These are phyloP conservation scores for Microbotryum scabiosae DNA, from an alignment of 1,284 basidiomycete species.

Conservation along the genomic window DNA sequence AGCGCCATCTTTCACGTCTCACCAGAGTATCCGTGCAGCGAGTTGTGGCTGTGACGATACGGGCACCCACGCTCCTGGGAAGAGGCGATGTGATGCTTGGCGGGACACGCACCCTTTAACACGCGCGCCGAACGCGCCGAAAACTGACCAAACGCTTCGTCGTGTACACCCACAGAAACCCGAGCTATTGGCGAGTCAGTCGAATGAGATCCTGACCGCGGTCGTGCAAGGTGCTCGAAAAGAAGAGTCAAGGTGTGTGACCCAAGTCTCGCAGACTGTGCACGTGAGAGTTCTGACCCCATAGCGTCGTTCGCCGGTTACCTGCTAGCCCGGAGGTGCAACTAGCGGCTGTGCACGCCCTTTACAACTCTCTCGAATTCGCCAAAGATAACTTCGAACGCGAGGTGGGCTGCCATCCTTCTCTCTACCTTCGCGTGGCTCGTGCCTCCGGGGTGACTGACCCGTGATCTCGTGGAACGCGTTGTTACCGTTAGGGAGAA, in stretches of 20 bases:
- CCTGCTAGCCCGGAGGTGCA: conserved; percentile 74
- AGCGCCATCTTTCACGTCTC: too few relatives aligned
- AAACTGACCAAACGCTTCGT: neutral
- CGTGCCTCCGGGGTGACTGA: conserved; percentile 1
- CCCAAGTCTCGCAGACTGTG: neutral
- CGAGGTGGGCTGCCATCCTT: conserved; percentile 53
- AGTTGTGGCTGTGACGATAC: too few relatives aligned
- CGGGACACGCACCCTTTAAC: neutral
- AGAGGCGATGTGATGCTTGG: neutral
- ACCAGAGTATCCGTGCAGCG: too few relatives aligned
- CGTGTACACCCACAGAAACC: conserved; percentile 56
- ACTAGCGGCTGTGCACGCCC: conserved; percentile 83
- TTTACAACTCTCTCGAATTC: conserved; percentile 95
- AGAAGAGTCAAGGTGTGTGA: conserved; percentile 58
- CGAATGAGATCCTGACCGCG: conserved; percentile 96
- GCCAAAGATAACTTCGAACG: conserved; percentile 96
- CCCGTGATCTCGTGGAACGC: conserved; percentile 10
- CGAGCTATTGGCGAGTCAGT: conserved; percentile 74
- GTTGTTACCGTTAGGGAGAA: conserved; percentile 59
- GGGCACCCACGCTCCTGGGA: neutral
- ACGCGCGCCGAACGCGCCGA: conserved; percentile 2
- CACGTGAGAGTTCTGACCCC: neutral
- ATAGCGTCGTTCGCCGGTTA: neutral
- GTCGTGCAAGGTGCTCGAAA: conserved; percentile 97
- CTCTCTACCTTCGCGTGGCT: conserved; percentile 15